phyloP scores from a whole-genome alignment of 1,284 basidiomycete species.

The Puccinia triticina region DNA sequence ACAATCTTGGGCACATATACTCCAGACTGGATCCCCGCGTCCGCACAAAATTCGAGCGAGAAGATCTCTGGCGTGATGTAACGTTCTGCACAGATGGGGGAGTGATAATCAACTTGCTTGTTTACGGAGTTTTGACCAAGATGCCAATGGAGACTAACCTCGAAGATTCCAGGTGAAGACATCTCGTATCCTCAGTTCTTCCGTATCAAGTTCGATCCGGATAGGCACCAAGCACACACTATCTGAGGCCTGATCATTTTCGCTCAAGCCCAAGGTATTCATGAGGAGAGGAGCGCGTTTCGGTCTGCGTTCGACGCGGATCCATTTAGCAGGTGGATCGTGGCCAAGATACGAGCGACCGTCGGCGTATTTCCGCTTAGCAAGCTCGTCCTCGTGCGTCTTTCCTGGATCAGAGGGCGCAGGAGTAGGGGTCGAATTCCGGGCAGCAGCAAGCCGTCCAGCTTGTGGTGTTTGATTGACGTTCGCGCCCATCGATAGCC shows the following conservation, averaged over 20 bases:
- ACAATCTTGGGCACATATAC: conserved; percentile 77
- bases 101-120: neutral
- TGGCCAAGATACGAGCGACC: conserved; percentile 87
- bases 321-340: conserved; percentile 78
- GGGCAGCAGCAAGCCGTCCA: neutral
- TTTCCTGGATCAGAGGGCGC: neutral
- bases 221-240: conserved; percentile 75
- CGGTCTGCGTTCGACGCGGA: conserved; percentile 65
- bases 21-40: conserved; percentile 74
- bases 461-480: conserved; percentile 10
- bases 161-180: conserved; percentile 96
- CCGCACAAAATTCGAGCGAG: conserved; percentile 80
- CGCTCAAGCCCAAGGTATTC: conserved; percentile 22
- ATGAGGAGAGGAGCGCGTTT: conserved; percentile 2
- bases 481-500: conserved; percentile 6
- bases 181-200: conserved; percentile 86
- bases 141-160: conserved; percentile 61
- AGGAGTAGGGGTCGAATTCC: conserved; percentile 11
- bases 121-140: neutral
- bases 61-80: conserved; percentile 81
- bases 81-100: conserved; percentile 60
- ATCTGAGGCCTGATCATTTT: conserved; percentile 56
- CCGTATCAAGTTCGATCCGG: conserved; percentile 90
- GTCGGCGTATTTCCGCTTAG: conserved; percentile 39
- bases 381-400: conserved; percentile 16